phyloP scores from a whole-genome alignment of 73 alveolate species.

The Urostyla sp. region DNA sequence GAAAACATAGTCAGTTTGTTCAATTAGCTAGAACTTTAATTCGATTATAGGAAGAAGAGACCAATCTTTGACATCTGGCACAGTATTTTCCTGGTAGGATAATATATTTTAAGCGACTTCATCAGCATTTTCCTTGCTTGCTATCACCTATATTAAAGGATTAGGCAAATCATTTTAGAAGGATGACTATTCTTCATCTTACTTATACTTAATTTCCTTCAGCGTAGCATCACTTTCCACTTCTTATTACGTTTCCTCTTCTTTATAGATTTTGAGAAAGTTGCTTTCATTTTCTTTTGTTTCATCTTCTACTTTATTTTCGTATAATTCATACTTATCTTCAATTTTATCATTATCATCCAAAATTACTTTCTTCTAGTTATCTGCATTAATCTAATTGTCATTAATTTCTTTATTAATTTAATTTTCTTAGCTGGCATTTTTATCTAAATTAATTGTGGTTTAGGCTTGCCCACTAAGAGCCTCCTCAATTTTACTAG shows the following conservation, averaged over 20 bases:
- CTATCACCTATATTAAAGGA: slow-evolving; percentile 17
- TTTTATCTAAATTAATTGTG: neutral
- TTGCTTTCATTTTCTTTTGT: neutral
- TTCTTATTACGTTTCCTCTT: neutral
- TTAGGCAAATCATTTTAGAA: slow-evolving; percentile 3
- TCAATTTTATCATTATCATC: neutral
- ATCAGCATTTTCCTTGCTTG: neutral
- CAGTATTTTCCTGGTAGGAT: neutral
- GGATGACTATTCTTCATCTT: slow-evolving; percentile 22
- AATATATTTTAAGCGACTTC: neutral
- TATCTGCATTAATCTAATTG: neutral
- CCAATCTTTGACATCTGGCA: slow-evolving; percentile 13
- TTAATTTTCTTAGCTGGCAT: neutral
- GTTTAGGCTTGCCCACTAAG: neutral
- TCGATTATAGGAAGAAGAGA: neutral
- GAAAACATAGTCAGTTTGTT: slow-evolving; percentile 30
- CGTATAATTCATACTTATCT: neutral
- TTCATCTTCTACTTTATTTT: slow-evolving; percentile 9
- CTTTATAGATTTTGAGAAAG: slow-evolving; percentile 50
- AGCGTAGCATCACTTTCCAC: slow-evolving; percentile 23
- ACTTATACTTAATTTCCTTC: slow-evolving; percentile 40
- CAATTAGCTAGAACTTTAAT: slow-evolving; percentile 9
- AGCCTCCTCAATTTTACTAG: neutral
- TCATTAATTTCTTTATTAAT: neutral
- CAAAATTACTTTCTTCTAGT: slow-evolving; percentile 2